Evolutionary conservation across 257 asterid species (phyloP), one percentile per base, ranked within the genome.

Genomic region (Gardenia jasminoides): DNA sequence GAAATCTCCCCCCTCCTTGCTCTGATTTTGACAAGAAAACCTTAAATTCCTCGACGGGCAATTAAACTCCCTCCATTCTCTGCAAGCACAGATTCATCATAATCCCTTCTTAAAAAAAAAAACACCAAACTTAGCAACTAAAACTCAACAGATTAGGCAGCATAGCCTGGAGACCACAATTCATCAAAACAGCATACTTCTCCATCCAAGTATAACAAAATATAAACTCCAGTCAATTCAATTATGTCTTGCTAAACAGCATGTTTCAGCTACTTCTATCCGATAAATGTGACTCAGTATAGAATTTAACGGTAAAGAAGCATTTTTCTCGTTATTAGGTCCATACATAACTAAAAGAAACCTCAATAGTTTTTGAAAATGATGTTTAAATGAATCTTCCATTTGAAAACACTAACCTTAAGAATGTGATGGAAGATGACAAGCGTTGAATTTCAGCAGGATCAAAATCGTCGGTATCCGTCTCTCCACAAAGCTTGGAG

Each of bases 21-120:
- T 80, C 78, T 80, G 84, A 81, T 74, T 90, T 54, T 88, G 90
- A 75, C 80, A 80, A 76, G 94, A 88, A 89, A 96, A 96, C 84
- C 84, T 89, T 28, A 93, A 85, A 74, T 44, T 70, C 74, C 90
- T 90, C 20, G 93, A 84, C 44, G 86, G 84, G 82, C 92, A 91
- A 44, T 87, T 90, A 74, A 95, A 92, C 81, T 93, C 84, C 80
- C 84, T 87, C 98, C 98, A 95, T 78, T 93, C 83, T 48, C 85
- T 82, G 77, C 64, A 75, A 59, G 17, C 19, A 30, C 52, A 31
- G 41, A 56, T n/a, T 22, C 59, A 56, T 31, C n/a, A 58, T 13
- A 20, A 17, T 10, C 66, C 19, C 54, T 50, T 19, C 7, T 10
- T 54, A 3, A 73, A 73, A 10, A 47, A 36, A 36, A 36, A 70